Percentiles rank a stretch among this genome's conserved stretches.
phyloP scores from a whole-genome alignment of 495 filamentous ascomycete species.

The Penicillium chermesinum region DNA sequence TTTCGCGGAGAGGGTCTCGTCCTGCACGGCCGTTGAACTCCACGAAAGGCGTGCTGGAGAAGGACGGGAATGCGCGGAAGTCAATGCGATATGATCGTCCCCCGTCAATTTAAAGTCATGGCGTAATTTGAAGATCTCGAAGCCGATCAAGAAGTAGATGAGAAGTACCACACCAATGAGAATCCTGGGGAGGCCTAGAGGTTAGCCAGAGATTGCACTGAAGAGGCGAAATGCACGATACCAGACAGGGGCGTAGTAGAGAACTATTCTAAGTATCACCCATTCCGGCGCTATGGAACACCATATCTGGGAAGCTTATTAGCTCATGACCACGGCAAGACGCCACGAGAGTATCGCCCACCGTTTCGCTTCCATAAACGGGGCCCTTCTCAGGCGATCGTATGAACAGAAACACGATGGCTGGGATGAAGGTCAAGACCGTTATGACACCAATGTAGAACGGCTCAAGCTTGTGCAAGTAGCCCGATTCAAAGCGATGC shows the following conservation, averaged over 20 bases:
- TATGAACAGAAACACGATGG: conserved; percentile 40
- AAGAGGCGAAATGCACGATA: too few species aligned
- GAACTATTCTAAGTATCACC: conserved; percentile 38
- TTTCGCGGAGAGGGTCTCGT: conserved; percentile 12
- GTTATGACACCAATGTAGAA: conserved; percentile 37
- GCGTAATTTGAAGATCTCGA: conserved; percentile 37
- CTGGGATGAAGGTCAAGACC: conserved; percentile 36
- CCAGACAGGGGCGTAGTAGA: conserved; percentile 46
- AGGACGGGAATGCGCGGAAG: conserved; percentile 10
- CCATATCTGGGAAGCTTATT: conserved; percentile 33
- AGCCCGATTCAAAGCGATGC: conserved; percentile 33
- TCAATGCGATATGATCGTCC: conserved; percentile 26
- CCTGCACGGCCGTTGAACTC: conserved; percentile 10
- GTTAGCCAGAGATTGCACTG: neutral
- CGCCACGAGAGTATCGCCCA: conserved; percentile 16
- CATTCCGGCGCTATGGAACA: conserved; percentile 43
- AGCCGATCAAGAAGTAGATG: conserved; percentile 37
- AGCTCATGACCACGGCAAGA: neutral
- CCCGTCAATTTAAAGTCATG: conserved; percentile 31
- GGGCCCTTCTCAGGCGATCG: conserved; percentile 29
- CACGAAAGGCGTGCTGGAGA: conserved; percentile 7
- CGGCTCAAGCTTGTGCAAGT: conserved; percentile 35
- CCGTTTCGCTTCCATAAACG: conserved; percentile 41
- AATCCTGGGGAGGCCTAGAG: conserved; percentile 23
- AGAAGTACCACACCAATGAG: conserved; percentile 32